Evolutionary conservation across 2,329 filamentous ascomycete species (phyloP).

Genomic region (Fusarium setosum): DNA sequence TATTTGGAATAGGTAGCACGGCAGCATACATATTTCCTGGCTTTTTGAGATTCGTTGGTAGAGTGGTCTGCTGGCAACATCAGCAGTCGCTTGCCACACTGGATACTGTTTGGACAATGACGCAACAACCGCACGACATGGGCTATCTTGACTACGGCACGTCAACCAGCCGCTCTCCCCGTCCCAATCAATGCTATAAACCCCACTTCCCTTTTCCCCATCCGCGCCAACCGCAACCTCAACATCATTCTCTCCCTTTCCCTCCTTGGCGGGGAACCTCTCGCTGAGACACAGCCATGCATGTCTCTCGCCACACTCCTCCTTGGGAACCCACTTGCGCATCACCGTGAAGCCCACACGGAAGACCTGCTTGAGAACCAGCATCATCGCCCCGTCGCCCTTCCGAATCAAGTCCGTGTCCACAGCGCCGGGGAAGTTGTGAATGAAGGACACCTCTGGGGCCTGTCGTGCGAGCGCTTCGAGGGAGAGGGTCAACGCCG

Average conservation of each 20-base stretch:
- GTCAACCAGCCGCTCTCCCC: constrained; percentile 56
- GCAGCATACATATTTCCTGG: constrained; percentile 6
- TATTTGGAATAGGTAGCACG: no score
- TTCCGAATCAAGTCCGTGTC: constrained; percentile 40
- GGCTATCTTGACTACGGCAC: constrained; percentile 75
- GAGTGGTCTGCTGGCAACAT: constrained; percentile 38
- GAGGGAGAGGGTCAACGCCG: constrained; percentile 40
- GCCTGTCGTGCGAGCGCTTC: constrained; percentile 37
- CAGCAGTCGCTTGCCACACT: constrained; percentile 38
- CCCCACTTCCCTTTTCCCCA: constrained; percentile 36
- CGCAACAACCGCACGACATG: constrained; percentile 70
- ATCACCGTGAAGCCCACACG: constrained; percentile 5
- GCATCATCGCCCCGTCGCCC: constrained; percentile 33
- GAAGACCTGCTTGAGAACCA: constrained; percentile 25
- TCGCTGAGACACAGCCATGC: constrained; percentile 36
- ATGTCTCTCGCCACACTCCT: constrained; percentile 41
- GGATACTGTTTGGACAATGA: constrained; percentile 46
- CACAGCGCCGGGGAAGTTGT: constrained; percentile 45
- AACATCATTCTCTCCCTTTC: not conserved
- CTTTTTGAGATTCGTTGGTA: not conserved
- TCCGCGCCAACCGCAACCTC: constrained; percentile 28
- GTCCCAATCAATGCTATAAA: constrained; percentile 39
- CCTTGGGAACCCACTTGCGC: constrained; percentile 26
- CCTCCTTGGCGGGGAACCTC: constrained; percentile 26
- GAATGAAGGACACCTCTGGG: constrained; percentile 43